These are phyloP conservation scores for Curvularia eragrostidis DNA, from an alignment of 2,329 filamentous ascomycete species.

Conservation along the genomic window DNA sequence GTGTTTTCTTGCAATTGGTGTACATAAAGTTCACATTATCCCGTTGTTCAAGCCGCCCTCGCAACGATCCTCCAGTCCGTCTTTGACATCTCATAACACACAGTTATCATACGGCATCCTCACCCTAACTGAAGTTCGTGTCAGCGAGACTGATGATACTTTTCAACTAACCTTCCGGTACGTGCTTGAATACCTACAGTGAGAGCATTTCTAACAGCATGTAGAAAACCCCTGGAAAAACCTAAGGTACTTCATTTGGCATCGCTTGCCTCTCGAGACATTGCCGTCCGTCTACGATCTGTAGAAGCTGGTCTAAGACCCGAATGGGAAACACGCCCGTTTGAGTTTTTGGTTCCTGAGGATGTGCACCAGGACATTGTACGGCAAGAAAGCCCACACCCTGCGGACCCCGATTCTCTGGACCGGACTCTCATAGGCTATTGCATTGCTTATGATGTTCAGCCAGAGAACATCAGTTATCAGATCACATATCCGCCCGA, in stretches of 20 bases:
- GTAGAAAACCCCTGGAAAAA: slow-evolving; percentile 61
- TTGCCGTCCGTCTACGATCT: slow-evolving; percentile 67
- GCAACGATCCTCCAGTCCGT: slow-evolving; percentile 62
- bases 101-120: slow-evolving; percentile 68
- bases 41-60: slow-evolving; percentile 66
- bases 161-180: slow-evolving; percentile 70
- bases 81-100: slow-evolving; percentile 58
- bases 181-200: slow-evolving; percentile 8
- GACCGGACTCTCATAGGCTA: slow-evolving; percentile 73
- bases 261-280: slow-evolving; percentile 68
- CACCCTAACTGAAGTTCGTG: slow-evolving; percentile 64
- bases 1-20: slow-evolving; percentile 72
- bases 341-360: slow-evolving; percentile 66
- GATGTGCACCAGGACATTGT: slow-evolving; percentile 48
- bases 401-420: slow-evolving; percentile 67
- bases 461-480: slow-evolving; percentile 66
- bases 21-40: slow-evolving; percentile 73
- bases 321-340: slow-evolving; percentile 69
- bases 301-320: slow-evolving; percentile 69
- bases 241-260: slow-evolving; percentile 66
- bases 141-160: slow-evolving; percentile 68
- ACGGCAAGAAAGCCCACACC: slow-evolving; percentile 52
- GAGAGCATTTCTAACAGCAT: slow-evolving; percentile 13
- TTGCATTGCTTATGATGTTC: slow-evolving; percentile 71
- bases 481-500: slow-evolving; percentile 56